These are phyloP conservation scores for Eustoma russellianum DNA, from an alignment of 257 asterid species.

Conservation along the genomic window DNA sequence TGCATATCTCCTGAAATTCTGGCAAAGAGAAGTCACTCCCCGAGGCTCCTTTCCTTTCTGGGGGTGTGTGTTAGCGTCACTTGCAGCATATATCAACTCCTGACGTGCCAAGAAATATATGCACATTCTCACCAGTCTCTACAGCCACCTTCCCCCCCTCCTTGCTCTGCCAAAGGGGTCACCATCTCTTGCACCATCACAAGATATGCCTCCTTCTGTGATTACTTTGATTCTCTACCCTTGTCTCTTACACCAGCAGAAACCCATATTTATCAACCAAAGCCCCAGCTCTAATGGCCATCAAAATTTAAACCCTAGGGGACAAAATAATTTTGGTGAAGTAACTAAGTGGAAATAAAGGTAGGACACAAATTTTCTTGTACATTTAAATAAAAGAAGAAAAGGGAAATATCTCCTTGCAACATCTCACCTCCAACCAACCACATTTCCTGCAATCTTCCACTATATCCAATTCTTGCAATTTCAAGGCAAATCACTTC, in stretches of 20 bases:
- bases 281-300: constrained; percentile 6
- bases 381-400: too few relatives aligned
- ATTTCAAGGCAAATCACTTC: too few relatives aligned
- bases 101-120: not conserved
- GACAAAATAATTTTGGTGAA: too few relatives aligned
- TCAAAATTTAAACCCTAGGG: too few relatives aligned
- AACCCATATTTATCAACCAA: constrained; percentile 10
- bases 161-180: not conserved
- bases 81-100: constrained; percentile 12
- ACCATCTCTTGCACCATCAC: constrained; percentile 11
- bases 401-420: too few relatives aligned
- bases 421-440: too few relatives aligned
- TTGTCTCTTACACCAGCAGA: constrained; percentile 19
- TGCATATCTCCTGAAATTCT: constrained; percentile 32
- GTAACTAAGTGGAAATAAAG: too few relatives aligned
- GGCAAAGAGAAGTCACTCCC: constrained; percentile 16
- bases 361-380: too few relatives aligned
- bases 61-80: constrained; percentile 30
- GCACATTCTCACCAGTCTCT: not conserved
- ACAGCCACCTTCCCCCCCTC: not conserved
- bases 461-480: too few relatives aligned
- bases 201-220: constrained; percentile 21
- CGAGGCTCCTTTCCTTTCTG: constrained; percentile 18
- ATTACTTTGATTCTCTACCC: constrained; percentile 28
- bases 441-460: too few relatives aligned